Base-by-base conservation (phyloP, 345 rosid species). In the Raphanus sativus region DNA sequence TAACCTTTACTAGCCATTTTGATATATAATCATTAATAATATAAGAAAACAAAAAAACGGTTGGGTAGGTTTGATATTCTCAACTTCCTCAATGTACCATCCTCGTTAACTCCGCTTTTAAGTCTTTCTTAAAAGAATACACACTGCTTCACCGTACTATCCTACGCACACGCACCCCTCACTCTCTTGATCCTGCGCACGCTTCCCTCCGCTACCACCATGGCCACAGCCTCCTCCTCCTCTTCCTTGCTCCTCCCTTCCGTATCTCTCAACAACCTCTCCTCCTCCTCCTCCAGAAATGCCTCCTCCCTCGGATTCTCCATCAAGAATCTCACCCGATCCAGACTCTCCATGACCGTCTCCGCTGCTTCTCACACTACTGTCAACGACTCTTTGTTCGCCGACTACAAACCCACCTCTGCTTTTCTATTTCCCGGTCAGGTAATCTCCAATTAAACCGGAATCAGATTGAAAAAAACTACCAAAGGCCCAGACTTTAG, bases 351-450 rank as follows among this genome's bases (percentile, higher is more conserved):
- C 63, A 77, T 85, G 93, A 88, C 91, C 75, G 86, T 83, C 26
- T 89, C 97, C 2, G 84, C 83, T 58, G 91, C 92, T 54, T 86
- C 90, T 54, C 93, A 85, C 17, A 63, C 76, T 62, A 64, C 80
- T 11, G 86, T 85, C 56, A 81, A 84, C 56, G 97, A 92, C 62
- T 84, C 87, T 70, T 65, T 85, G 78, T 92, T 95, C 76, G 81
- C 83, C 52, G 94, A 89, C 80, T 95, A 92, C 84, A 91, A 87
- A 79, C 90, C 99, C 71, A 79, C 77, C 74, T 59, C 74, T 50
- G 96, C 98, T 65, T 95, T 95, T 84, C 85, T 91, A 17, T 95
- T 92, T 64, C 99, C 99, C 40, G 99, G 99, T 62, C 99, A 95
- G 96, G 99, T 34, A 38, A 8, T 38, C 9, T 38, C 45, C 45